Base-by-base conservation (phyloP, 768 basidiomycete species). In the Gautieria morchelliformis region DNA sequence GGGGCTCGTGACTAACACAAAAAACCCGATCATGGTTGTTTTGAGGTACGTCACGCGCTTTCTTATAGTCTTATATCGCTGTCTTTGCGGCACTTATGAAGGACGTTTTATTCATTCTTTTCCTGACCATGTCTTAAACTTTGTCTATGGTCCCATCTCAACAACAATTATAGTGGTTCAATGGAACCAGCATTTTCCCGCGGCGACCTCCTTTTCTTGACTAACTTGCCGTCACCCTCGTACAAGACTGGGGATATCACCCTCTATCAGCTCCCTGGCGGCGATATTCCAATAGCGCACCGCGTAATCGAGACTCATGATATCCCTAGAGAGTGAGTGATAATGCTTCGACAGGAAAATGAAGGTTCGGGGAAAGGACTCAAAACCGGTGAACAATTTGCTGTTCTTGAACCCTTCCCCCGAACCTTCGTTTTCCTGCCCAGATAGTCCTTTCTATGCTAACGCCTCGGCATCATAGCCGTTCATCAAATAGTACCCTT, bases 101-200 rank as follows among this genome's bases (percentile, higher is more conserved):
- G 20, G 27, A 3, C 10, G 2, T 46, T 49, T 30, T 49, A 7
- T 35, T 27, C 22, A 24, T n/a, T 10, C 19, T 35, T 8, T 4
- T 10, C n/a, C 48, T 27, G 9, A 14, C 8, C 19, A 49, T 30
- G 15, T 17, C 3, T 49, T 22, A n/a, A 5, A 44, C 42, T 17
- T 22, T 24, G 9, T 22, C 6, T 49, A 3, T 11, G 22, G 1
- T 10, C 24, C 17, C 32, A 12, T 48, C 5, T 39, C 19, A 1
- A 11, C 22, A n/a, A 40, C 33, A n/a, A 6, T 24, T 32, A 20
- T 59, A 94, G 92, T 71, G 92, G 91, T 30, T 94, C 92, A 0
- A 95, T 95, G 93, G 93, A 95, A 69, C 93, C 93, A 2, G 92
- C 91, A 2, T 94, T 93, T 72, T 87, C 95, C 68, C 84, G 95